These are phyloP conservation scores for Aurifilum marmelostoma DNA, from an alignment of 2,329 filamentous ascomycete genomes.

Conservation along the genomic window DNA sequence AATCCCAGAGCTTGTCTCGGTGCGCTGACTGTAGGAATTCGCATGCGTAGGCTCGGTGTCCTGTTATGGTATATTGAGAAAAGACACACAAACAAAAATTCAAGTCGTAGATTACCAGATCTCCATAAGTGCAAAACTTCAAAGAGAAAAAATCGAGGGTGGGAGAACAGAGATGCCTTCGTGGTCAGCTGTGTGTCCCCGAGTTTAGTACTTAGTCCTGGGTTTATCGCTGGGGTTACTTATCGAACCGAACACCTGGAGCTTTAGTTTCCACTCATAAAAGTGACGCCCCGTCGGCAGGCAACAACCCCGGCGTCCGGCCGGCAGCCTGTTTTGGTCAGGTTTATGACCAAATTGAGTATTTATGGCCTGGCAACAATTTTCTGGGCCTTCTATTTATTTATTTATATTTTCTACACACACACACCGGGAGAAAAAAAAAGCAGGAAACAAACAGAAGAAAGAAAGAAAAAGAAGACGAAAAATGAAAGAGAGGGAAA, in stretches of 20 bases:
- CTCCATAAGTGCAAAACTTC: neutral
- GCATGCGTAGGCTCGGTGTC: neutral
- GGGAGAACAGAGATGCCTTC: slow-evolving; percentile 7
- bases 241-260: slow-evolving; percentile 27
- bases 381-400: too few species aligned
- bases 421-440: too few species aligned
- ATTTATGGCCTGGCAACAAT: too few species aligned
- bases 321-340: neutral
- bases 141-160: neutral
- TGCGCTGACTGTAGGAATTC: neutral
- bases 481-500: neutral
- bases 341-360: too few species aligned
- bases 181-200: slow-evolving; percentile 13
- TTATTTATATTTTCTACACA: too few species aligned
- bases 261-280: slow-evolving; percentile 16
- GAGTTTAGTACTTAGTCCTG: slow-evolving; percentile 18
- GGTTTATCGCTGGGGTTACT: slow-evolving; percentile 2
- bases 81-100: neutral
- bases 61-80: neutral
- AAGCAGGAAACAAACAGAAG: too few species aligned
- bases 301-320: slow-evolving; percentile 13
- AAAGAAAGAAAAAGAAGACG: neutral
- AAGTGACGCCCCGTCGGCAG: slow-evolving; percentile 22
- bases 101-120: neutral
- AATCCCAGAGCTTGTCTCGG: slow-evolving; percentile 10